These are phyloP conservation scores for Aspergillus sp. DNA, from an alignment of 2,329 filamentous ascomycete species.

Conservation along the genomic window DNA sequence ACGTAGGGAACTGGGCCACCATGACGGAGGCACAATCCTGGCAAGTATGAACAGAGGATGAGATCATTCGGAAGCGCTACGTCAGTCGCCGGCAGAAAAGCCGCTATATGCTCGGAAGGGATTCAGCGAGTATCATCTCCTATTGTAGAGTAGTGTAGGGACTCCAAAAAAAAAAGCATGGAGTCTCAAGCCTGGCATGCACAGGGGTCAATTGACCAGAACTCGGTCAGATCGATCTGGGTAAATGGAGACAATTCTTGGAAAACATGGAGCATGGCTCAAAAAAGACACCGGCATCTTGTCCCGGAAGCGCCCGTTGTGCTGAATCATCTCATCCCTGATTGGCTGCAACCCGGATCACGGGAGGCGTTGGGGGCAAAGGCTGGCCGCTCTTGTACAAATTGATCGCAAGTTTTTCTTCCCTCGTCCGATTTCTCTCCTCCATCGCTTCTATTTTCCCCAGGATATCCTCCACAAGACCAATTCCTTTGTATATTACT, in stretches of 20 bases:
- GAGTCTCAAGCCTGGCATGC: neutral
- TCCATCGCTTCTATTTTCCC: slow-evolving; percentile 21
- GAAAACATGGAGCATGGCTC: slow-evolving; percentile 2
- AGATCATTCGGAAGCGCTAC: slow-evolving; percentile 10
- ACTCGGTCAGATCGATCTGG: neutral
- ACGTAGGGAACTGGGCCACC: neutral
- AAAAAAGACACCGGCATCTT: slow-evolving; percentile 15
- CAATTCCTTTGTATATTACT: slow-evolving; percentile 30
- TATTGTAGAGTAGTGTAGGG: neutral
- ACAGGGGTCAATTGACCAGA: neutral
- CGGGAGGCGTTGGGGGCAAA: slow-evolving; percentile 36
- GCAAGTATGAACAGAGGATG: slow-evolving; percentile 6
- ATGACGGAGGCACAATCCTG: neutral
- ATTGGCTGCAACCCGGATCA: slow-evolving; percentile 37
- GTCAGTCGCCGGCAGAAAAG: neutral
- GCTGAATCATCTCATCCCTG: slow-evolving; percentile 38
- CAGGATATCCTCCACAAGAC: slow-evolving; percentile 24
- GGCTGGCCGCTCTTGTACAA: slow-evolving; percentile 32
- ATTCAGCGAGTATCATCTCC: neutral
- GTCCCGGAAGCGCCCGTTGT: slow-evolving; percentile 39
- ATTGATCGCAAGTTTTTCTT: slow-evolving; percentile 38
- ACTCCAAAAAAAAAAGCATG: neutral
- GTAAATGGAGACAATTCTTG: neutral
- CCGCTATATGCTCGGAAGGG: neutral
- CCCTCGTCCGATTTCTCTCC: slow-evolving; percentile 18